These are phyloP conservation scores for Taxillus chinensis DNA, from an alignment of 164 flowering plant species.

Conservation along the genomic window DNA sequence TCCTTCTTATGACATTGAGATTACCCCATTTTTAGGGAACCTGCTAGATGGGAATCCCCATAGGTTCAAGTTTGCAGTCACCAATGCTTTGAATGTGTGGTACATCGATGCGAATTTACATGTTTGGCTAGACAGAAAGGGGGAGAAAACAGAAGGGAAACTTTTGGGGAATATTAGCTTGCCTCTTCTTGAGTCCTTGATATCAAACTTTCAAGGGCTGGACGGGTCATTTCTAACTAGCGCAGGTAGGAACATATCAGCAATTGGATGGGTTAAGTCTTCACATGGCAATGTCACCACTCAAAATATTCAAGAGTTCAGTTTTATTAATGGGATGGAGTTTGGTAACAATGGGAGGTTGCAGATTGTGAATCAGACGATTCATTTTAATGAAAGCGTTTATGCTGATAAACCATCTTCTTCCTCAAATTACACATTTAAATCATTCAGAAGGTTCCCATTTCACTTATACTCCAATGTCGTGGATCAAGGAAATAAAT, in stretches of 20 bases:
- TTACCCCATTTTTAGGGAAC: constrained; percentile 66
- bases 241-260: constrained; percentile 30
- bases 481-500: constrained; percentile 34
- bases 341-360: constrained; percentile 40
- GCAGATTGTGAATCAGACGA: constrained; percentile 64
- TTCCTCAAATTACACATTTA: constrained; percentile 10
- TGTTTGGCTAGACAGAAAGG: constrained; percentile 68
- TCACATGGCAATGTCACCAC: constrained; percentile 63
- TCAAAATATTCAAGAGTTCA: constrained; percentile 30
- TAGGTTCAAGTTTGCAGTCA: constrained; percentile 52
- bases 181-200: constrained; percentile 21
- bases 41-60: constrained; percentile 64
- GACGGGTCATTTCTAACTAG: constrained; percentile 51
- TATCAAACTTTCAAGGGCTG: constrained; percentile 37
- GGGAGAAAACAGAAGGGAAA: constrained; percentile 33
- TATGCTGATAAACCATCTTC: constrained; percentile 20
- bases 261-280: constrained; percentile 68
- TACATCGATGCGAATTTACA: constrained; percentile 83
- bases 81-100: constrained; percentile 79
- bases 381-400: constrained; percentile 32
- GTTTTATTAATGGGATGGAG: constrained; percentile 42
- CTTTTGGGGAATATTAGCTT: constrained; percentile 18
- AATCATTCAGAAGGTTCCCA: constrained; percentile 27
- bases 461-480: constrained; percentile 24
- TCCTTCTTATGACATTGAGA: constrained; percentile 78